These are phyloP conservation scores for Bombardia bombarda DNA, from an alignment of 495 filamentous ascomycete species.

Conservation along the genomic window DNA sequence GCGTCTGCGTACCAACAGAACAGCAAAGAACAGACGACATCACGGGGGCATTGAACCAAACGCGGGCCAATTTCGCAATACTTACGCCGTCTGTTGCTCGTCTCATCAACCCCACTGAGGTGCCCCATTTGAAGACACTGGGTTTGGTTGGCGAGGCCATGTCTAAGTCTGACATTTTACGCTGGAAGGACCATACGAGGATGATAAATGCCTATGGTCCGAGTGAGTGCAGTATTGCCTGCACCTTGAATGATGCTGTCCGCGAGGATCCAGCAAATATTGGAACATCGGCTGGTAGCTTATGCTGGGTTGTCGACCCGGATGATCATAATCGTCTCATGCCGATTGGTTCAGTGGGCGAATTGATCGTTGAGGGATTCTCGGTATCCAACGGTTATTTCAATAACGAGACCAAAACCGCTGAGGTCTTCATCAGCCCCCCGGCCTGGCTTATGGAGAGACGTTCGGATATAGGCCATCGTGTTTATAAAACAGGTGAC, in stretches of 20 bases:
- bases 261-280: slow-evolving; percentile 25
- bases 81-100: slow-evolving; percentile 45
- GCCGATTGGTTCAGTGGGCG: slow-evolving; percentile 39
- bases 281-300: slow-evolving; percentile 37
- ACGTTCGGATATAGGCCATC: background rate
- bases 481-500: slow-evolving; percentile 45
- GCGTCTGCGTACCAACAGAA: slow-evolving; percentile 33
- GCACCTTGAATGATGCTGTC: slow-evolving; percentile 14
- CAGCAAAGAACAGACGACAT: slow-evolving; percentile 20
- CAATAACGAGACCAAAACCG: slow-evolving; percentile 27
- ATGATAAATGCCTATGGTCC: slow-evolving; percentile 34
- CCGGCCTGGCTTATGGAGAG: slow-evolving; percentile 20
- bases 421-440: slow-evolving; percentile 23
- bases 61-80: slow-evolving; percentile 20
- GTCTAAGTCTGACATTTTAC: slow-evolving; percentile 11
- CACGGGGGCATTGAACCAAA: slow-evolving; percentile 16
- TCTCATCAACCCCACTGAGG: slow-evolving; percentile 12
- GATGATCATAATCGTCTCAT: slow-evolving; percentile 38
- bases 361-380: slow-evolving; percentile 38
- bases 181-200: slow-evolving; percentile 20
- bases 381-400: slow-evolving; percentile 36
- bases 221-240: slow-evolving; percentile 40
- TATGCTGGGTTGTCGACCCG: slow-evolving; percentile 49
- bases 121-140: slow-evolving; percentile 12
- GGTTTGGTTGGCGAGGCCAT: slow-evolving; percentile 20